Conservation (phyloP, 805 yeast genomes). For the Metschnikowia peoriensis region DNA sequence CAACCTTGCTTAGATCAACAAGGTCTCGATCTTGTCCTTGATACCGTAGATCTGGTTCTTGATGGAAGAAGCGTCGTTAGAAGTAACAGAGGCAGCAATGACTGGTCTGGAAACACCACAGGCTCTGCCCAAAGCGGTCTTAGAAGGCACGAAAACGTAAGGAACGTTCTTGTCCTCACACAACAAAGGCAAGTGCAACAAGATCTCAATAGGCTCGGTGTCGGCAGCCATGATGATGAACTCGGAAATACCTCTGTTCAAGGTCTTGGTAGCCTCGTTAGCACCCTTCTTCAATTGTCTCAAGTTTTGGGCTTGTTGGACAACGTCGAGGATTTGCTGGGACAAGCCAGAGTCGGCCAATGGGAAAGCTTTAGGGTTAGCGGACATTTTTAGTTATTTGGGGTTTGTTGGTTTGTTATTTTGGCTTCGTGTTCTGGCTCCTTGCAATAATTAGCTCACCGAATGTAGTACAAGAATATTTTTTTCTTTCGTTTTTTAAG, state of each 20-base stretch:
- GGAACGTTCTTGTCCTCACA: constrained; percentile 99
- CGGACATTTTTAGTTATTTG: constrained; percentile 52
- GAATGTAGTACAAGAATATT: constrained; percentile 4
- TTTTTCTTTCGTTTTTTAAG: constrained; percentile 5
- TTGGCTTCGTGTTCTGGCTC: constrained; percentile 20
- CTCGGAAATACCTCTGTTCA: constrained; percentile 99
- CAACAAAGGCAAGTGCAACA: constrained; percentile 92
- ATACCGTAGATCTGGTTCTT: constrained; percentile 95
- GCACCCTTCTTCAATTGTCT: constrained; percentile 99
- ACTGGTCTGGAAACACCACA: constrained; percentile 99
- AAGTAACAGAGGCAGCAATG: constrained; percentile 96
- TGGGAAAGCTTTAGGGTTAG: constrained; percentile 98
- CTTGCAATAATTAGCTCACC: constrained; percentile 33
- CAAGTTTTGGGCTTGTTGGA: constrained; percentile 95
- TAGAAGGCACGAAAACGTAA: constrained; percentile 97
- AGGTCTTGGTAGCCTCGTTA: constrained; percentile 98
- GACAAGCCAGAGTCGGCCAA: constrained; percentile 93
- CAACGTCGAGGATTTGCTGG: constrained; percentile 96
- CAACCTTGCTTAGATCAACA: constrained; percentile 66
- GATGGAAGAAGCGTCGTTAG: constrained; percentile 97
- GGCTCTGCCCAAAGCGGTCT: constrained; percentile 98
- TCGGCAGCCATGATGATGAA: constrained; percentile 99
- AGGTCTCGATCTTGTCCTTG: constrained; percentile 98
- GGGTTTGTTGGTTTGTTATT: background rate
- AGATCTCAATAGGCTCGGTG: constrained; percentile 98